Base-by-base conservation (phyloP, 768 basidiomycete species). In the Amanita rubescens region DNA sequence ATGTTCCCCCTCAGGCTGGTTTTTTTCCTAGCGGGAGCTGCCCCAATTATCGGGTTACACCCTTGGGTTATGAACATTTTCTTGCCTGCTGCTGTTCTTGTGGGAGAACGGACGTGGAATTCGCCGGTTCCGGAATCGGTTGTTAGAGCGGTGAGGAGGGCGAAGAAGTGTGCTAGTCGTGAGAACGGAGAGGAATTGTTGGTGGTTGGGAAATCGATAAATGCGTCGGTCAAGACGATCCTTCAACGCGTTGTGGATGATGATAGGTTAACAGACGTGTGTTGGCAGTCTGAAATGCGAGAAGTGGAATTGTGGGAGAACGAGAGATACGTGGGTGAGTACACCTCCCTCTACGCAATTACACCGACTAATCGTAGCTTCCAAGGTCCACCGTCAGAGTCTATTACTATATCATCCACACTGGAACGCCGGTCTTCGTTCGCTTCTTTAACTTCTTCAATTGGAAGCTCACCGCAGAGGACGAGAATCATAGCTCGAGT, bases 241-340 rank as follows among this genome's bases (percentile, higher is more conserved):
- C 34, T 69, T 15, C 71, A 71, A 53, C 70, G 75, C 5, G 39
- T 82, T 1, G 60, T 82, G 19, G 85, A 91, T 58, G 72, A 92
- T 57, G 85, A 90, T 57, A 72, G 69, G 10, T 75, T 92, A 3
- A 71, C 74, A 5, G 85, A 90, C 60, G 67, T 62, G 25, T 79
- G 79, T 41, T 90, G 87, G 87, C 70, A 67, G 0, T 71, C 82
- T 2, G 79, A 85, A 62, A 74, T 84, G 68, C 65, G 79, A 5
- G 77, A 82, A 32, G 86, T 91, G 14, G 85, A 88, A 65, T 63
- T 91, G 20, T 91, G 80, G 73, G 90, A 92, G 71, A 92, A 90
- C 66, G 87, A 91, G 63, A 74, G 90, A 15, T 84, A 54, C 33
- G 33, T 37, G 14, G 53, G 53, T 19, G 39, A 9, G 39, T 39